Conservation (phyloP, 148 eudicot species). For the Polygonum maritimum region DNA sequence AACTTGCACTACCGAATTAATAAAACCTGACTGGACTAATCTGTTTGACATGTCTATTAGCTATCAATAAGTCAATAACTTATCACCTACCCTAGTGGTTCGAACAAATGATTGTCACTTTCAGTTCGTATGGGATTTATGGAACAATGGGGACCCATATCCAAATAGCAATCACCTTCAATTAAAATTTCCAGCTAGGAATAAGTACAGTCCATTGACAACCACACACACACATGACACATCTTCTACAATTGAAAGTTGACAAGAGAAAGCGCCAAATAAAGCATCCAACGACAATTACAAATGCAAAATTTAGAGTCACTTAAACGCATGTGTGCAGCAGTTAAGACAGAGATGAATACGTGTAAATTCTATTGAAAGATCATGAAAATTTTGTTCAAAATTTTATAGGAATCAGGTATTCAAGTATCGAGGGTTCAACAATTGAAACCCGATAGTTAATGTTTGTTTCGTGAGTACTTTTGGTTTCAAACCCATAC, state of each 20-base stretch:
- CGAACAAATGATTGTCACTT: not conserved
- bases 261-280: not conserved
- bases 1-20: too few relatives aligned
- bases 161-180: not conserved
- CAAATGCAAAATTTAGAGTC: not conserved
- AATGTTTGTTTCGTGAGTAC: too few relatives aligned
- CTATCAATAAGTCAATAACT: not conserved
- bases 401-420: too few relatives aligned
- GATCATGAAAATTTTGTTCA: too few relatives aligned
- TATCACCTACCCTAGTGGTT: not conserved
- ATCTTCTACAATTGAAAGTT: not conserved
- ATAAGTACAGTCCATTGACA: not conserved
- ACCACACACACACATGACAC: not conserved
- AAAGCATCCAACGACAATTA: conserved; percentile 9
- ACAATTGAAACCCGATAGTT: too few relatives aligned
- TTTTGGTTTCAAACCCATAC: too few relatives aligned
- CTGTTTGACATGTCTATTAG: too few relatives aligned
- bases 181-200: not conserved
- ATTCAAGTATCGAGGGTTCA: too few relatives aligned
- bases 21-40: too few relatives aligned
- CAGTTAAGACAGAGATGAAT: not conserved
- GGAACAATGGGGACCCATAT: not conserved
- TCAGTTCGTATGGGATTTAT: not conserved
- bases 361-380: too few relatives aligned
- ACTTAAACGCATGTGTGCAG: not conserved